These are phyloP conservation scores for Aspergillus ochraceus DNA, from an alignment of 2,329 filamentous ascomycete species.

Conservation along the genomic window DNA sequence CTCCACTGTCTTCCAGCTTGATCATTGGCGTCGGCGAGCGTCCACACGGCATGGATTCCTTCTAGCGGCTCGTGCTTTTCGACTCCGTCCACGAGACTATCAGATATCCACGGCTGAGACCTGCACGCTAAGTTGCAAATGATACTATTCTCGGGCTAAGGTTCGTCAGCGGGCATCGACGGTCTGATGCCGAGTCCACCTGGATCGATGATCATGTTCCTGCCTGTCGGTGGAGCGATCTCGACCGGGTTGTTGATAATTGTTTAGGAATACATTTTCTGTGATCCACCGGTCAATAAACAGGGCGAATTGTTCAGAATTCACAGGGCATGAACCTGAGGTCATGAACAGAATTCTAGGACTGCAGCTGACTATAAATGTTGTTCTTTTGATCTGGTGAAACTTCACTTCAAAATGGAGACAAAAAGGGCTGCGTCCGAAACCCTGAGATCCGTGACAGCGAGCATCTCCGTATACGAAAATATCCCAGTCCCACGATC, in stretches of 20 bases:
- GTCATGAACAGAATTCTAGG: no score
- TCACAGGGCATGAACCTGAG: no score
- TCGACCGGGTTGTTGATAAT: neutral
- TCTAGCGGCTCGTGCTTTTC: neutral
- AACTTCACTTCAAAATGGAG: no score
- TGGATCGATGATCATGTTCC: neutral
- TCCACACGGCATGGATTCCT: neutral
- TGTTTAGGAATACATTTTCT: neutral
- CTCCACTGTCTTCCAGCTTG: neutral
- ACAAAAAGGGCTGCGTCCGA: no score
- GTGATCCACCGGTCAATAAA: neutral
- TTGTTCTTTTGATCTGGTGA: no score
- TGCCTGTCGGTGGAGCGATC: neutral
- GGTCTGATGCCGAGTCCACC: neutral
- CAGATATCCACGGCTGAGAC: neutral
- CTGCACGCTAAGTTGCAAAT: no score
- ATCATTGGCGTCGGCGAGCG: neutral
- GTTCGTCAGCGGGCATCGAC: neutral
- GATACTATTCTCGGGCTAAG: neutral
- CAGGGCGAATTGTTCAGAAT: no score
- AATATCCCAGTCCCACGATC: no score
- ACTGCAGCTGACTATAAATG: no score
- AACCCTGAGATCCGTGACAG: no score
- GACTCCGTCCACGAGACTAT: neutral
- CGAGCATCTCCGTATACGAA: no score